Evolutionary conservation across 306 rosid species (phyloP), one percentile per base, ranked within the genome.

Genomic region (Medicago lupulina): DNA sequence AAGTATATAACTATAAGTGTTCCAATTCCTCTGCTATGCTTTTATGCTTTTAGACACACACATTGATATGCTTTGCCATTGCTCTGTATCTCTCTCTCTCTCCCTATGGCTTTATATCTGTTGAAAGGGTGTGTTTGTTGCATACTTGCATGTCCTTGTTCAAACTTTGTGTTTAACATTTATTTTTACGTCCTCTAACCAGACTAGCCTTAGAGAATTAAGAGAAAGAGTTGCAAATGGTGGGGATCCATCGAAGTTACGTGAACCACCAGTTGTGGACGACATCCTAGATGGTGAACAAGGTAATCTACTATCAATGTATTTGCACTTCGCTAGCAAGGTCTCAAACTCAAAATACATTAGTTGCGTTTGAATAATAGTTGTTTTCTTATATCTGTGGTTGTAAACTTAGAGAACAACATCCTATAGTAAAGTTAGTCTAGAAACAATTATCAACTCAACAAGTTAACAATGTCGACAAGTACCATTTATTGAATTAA

Each of bases 191-290:
- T 1, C 8, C 43, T 75, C 71, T 62, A 43, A 76, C 59, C 80
- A 95, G 99, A 76, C 85, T 73, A 76, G 93, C 74, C 87, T 92
- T 14, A 80, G 91, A 82, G 99, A 95, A 78, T 75, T 95, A 76
- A 86, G 99, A 85, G 97, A 90, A 79, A 92, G 92, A 83, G 97
- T 92, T 81, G 96, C 97, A 57, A 81, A 62, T n/a, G 99, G 97
- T 47, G 97, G 97, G 43, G 99, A 95, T 82, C 96, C 97, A n/a
- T 83, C 97, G 54, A 95, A 86, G 71, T 70, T 92, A 84, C 88
- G 75, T 4, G 96, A 92, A 59, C 67, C 83, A 12, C 89, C 88
- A 1, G 86, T 68, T 41, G 75, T 78, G 43, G 23, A 84, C 0
- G 89, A 84, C 50, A 38, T 31, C 86, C 80, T 85, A 16, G 78